Conservation (phyloP, 2,329 filamentous ascomycete genomes). For the Phyllosticta citribraziliensis region DNA sequence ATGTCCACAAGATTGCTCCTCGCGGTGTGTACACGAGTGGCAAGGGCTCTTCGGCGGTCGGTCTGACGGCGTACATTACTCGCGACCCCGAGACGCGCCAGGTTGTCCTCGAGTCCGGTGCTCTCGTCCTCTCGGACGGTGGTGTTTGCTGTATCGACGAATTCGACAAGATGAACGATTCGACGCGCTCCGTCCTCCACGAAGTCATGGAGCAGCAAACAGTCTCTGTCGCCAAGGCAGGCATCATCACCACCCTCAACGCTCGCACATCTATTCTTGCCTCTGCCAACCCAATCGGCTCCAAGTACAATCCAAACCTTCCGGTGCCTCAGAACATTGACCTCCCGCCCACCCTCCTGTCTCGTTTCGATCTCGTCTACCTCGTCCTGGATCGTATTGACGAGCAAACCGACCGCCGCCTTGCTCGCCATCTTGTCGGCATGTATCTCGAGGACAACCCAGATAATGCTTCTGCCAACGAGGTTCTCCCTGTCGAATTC, state of each 20-base stretch:
- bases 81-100: slow-evolving; percentile 65
- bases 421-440: slow-evolving; percentile 85
- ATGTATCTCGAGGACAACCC: slow-evolving; percentile 96
- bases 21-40: slow-evolving; percentile 71
- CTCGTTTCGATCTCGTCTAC: slow-evolving; percentile 94
- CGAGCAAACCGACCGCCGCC: slow-evolving; percentile 75
- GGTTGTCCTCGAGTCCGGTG: slow-evolving; percentile 65
- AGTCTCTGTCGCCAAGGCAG: slow-evolving; percentile 67
- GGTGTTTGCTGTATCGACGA: slow-evolving; percentile 72
- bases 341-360: slow-evolving; percentile 85
- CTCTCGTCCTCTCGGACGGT: slow-evolving; percentile 62
- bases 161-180: slow-evolving; percentile 72
- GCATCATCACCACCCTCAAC: slow-evolving; percentile 81
- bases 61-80: slow-evolving; percentile 68
- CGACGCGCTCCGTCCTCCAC: slow-evolving; percentile 63
- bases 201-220: slow-evolving; percentile 79
- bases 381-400: slow-evolving; percentile 90
- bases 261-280: slow-evolving; percentile 91
- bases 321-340: slow-evolving; percentile 98
- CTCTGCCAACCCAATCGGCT: slow-evolving; percentile 95
- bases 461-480: slow-evolving; percentile 66
- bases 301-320: slow-evolving; percentile 91
- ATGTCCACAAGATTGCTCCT: slow-evolving; percentile 95
- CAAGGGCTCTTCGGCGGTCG: slow-evolving; percentile 66
- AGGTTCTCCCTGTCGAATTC: slow-evolving; percentile 82